A percentile compares a stretch with the other conserved stretches of the same genome.
Conservation (phyloP, 2,329 filamentous ascomycete species). For the Aureobasidium sp. region DNA sequence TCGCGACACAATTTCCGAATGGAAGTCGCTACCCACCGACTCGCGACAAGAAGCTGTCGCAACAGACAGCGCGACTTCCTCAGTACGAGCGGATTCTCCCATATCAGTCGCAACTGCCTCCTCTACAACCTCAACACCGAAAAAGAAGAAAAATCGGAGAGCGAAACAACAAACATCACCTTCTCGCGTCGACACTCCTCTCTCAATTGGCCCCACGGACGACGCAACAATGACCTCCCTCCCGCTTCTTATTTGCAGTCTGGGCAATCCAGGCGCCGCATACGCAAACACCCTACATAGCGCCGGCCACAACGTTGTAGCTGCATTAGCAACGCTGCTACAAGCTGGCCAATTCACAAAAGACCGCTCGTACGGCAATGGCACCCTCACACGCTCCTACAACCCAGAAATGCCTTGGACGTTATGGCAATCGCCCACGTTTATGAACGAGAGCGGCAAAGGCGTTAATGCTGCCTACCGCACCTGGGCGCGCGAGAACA, state of each 20-base stretch:
- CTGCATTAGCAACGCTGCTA: conserved; percentile 49
- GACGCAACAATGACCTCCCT: conserved; percentile 3
- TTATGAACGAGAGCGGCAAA: conserved; percentile 80
- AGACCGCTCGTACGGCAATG: conserved; percentile 31
- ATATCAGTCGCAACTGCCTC: neutral
- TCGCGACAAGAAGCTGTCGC: conserved; percentile 6
- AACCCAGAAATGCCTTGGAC: conserved; percentile 42
- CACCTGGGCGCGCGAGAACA: conserved; percentile 39
- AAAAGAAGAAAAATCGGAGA: neutral
- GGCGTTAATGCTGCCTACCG: conserved; percentile 62
- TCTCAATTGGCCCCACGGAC: neutral
- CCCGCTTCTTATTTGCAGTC: conserved; percentile 69
- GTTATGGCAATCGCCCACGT: conserved; percentile 64
- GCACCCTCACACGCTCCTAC: conserved; percentile 13
- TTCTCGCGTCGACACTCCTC: neutral
- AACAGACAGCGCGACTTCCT: neutral
- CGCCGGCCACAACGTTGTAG: conserved; percentile 73
- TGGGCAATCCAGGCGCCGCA: conserved; percentile 69
- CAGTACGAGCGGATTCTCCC: neutral
- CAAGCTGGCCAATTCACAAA: conserved; percentile 25
- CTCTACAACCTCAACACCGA: neutral
- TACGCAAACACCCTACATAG: conserved; percentile 78
- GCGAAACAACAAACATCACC: neutral
- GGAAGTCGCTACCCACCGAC: neutral
- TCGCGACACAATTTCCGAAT: conserved; percentile 1